Conservation (phyloP, 441 rosid species). For the Croton laevigatus region DNA sequence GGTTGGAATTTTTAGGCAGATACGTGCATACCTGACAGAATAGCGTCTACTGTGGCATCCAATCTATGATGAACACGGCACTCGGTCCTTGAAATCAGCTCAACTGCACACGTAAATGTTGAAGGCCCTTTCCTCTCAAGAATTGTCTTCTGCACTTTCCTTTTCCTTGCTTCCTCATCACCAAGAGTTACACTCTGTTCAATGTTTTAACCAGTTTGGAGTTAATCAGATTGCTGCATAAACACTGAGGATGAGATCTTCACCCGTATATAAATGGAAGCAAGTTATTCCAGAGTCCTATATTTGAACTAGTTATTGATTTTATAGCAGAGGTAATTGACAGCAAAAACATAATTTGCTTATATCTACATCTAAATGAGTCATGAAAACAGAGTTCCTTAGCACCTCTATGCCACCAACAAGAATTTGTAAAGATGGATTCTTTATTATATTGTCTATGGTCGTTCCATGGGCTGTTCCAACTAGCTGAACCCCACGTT, state of each 20-base stretch:
- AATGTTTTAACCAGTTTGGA: conserved; percentile 20
- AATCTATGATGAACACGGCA: conserved; percentile 80
- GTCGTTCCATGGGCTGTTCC: conserved; percentile 97
- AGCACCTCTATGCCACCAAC: conserved; percentile 92
- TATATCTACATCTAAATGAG: conserved; percentile 7
- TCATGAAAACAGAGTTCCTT: conserved; percentile 8
- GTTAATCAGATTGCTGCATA: background rate
- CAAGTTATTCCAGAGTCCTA: background rate
- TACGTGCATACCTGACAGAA: conserved; percentile 57
- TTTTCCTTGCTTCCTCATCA: conserved; percentile 84
- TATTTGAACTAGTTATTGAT: background rate
- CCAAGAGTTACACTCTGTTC: conserved; percentile 94
- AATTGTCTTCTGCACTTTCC: conserved; percentile 94
- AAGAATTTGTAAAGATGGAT: conserved; percentile 85
- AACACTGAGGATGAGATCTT: background rate
- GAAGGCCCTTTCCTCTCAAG: conserved; percentile 95
- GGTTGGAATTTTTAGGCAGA: background rate
- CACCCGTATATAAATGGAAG: background rate
- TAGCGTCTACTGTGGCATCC: conserved; percentile 89
- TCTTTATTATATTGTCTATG: conserved; percentile 81
- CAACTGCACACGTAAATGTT: conserved; percentile 84
- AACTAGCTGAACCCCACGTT: conserved; percentile 94
- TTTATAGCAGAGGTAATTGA: conserved; percentile 8
- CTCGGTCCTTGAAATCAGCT: conserved; percentile 77
- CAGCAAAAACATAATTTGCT: background rate